phyloP scores from a whole-genome alignment of 2,329 filamentous ascomycete genomes.

The Colletotrichum cordylinicola region DNA sequence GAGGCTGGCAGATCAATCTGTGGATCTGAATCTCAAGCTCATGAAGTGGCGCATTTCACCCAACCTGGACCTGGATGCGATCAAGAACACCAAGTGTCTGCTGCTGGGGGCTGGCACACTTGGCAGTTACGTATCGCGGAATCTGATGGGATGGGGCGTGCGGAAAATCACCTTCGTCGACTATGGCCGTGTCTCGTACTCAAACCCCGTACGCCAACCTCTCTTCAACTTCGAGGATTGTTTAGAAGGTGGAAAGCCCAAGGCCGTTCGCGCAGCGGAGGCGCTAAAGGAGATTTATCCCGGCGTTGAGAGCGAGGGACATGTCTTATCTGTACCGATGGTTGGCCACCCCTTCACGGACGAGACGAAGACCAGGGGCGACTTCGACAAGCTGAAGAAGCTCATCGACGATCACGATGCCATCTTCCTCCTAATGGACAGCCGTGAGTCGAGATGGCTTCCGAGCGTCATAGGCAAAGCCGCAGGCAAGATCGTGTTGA shows the following conservation, averaged over 20 bases:
- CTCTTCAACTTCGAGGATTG: constrained; percentile 93
- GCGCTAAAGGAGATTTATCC: constrained; percentile 88
- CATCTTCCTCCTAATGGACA: constrained; percentile 97
- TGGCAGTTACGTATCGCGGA: constrained; percentile 91
- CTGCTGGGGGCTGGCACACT: constrained; percentile 91
- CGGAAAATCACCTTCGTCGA: constrained; percentile 95
- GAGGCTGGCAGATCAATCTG: constrained; percentile 87
- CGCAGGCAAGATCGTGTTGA: constrained; percentile 92
- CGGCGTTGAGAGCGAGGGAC: constrained; percentile 81
- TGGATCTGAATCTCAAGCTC: constrained; percentile 94
- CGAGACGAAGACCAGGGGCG: constrained; percentile 68
- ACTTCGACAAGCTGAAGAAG: constrained; percentile 77
- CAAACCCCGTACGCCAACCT: constrained; percentile 94
- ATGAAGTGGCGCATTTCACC: constrained; percentile 99
- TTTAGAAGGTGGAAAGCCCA: constrained; percentile 80
- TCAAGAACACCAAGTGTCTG: constrained; percentile 89
- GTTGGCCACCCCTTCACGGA: constrained; percentile 87
- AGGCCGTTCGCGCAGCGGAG: constrained; percentile 81
- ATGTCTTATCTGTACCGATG: constrained; percentile 91
- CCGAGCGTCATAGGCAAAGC: constrained; percentile 97
- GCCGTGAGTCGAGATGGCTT: constrained; percentile 91
- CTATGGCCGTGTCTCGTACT: constrained; percentile 91
- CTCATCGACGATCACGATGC: constrained; percentile 87
- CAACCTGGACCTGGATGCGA: constrained; percentile 82
- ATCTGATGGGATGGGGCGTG: constrained; percentile 94